Evolutionary conservation across 441 rosid genomes (phyloP).

Genomic region (Rhodomyrtus psidioides): DNA sequence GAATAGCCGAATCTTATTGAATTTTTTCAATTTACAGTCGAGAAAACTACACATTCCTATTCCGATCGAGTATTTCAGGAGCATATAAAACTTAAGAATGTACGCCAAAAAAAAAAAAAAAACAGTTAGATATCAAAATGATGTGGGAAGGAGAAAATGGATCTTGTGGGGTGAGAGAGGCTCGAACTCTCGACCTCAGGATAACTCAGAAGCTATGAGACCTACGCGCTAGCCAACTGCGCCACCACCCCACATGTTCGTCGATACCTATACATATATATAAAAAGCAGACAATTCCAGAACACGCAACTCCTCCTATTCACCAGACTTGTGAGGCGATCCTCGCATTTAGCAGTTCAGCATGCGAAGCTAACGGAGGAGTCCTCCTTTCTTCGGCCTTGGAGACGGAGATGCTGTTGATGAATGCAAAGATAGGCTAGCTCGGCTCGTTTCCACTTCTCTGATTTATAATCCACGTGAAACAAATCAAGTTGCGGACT

Average conservation of each 20-base stretch:
- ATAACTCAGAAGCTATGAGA: conserved; percentile 85
- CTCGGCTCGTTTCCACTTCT: too few relatives aligned
- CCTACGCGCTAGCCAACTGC: conserved; percentile 99
- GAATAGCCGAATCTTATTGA: accelerated
- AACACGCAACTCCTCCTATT: too few relatives aligned
- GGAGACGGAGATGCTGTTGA: too few relatives aligned
- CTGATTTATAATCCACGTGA: too few relatives aligned
- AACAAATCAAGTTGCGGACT: too few relatives aligned
- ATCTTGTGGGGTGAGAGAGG: conserved; percentile 68
- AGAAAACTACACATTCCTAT: accelerated
- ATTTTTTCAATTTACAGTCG: not conserved
- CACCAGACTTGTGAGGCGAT: not conserved
- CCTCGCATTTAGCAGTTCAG: not conserved
- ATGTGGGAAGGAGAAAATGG: not conserved
- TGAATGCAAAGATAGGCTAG: too few relatives aligned
- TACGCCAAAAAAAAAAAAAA: too few relatives aligned
- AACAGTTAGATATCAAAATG: not conserved
- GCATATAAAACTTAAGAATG: not conserved
- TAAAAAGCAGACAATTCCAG: too few relatives aligned
- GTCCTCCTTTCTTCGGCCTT: too few relatives aligned
- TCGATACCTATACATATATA: accelerated
- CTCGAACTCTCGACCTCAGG: conserved; percentile 98
- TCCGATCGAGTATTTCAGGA: not conserved
- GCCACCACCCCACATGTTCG: conserved; percentile 65
- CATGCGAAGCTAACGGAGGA: not conserved